Base-by-base conservation (phyloP, 371 early-diverging fungal species). In the Basidiobolus heterosporus region DNA sequence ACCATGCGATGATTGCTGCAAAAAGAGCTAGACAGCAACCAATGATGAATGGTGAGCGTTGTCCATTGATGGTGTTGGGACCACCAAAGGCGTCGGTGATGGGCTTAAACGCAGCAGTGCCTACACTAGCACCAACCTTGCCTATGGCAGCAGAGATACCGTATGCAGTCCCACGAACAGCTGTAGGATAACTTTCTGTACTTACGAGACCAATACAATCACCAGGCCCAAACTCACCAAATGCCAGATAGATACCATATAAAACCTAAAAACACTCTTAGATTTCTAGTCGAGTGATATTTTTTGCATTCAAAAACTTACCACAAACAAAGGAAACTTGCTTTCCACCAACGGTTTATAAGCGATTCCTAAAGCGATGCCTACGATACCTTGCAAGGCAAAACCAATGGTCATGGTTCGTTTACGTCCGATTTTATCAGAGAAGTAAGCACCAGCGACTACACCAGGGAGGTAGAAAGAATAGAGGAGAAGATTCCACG, bases 141-240 rank as follows among this genome's bases (percentile, higher is more conserved):
- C 72, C 72, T 19, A 71, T 47, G 22, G 69, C 71, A 36, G 78
- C 78, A 16, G 75, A 70, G 56, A 74, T 66, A 42, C 74, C 75
- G 45, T 77, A 77, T 37, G 69, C 66, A 17, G 74, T 72, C 18
- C 78, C 78, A 44, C 78, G 62, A 5, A 77, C 61, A 18, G 74
- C 70, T 1, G 78, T 77, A 16, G 76, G 76, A 54, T 66, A 72
- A 38, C 66, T 30, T 49, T 74, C 75, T 48, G 70, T 68, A 1
- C 70, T 66, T 44, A 69, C 69, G 15, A 73, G 55, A 17, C 72
- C 72, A 55, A 75, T 62, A 45, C 62, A 64, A 35, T 70, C 66
- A 48, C 78, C 78, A 20, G 75, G 72, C 21, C 74, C 75, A 41
- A 69, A 72, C 46, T 78, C 73, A 36, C 71, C 74, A 41, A 68